Evolutionary conservation across 164 flowering plant genomes (phyloP), one percentile per base, ranked within the genome.

Genomic region (Kingdonia uniflora): DNA sequence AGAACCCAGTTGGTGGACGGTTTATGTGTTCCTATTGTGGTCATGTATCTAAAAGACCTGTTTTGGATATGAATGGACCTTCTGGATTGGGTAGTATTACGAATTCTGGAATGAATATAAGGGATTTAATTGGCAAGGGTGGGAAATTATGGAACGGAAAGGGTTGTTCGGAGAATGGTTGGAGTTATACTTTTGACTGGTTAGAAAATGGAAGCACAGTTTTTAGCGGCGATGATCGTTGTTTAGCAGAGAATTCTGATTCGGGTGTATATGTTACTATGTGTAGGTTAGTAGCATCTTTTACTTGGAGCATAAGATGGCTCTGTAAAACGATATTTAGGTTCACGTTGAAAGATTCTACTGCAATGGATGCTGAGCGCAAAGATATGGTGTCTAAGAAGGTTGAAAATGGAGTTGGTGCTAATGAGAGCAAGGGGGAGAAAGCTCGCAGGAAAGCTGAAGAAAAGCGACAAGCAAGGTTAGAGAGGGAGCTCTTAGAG

Each of bases 21-120:
- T 91, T 83, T 62, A 87, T 91, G 98, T 91, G 98, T 60, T 79
- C 95, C 0, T 85, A 84, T 64, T 91, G 98, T 73, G 98, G 98
- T 47, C 98, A 91, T 63, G 66, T 87, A 17, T 91, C 98, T 1
- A 87, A 80, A 69, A 72, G 98, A 42, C 98, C 98, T 0, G 95
- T 87, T 49, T 53, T 91, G 44, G 98, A 91, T 54, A 73, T 91
- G 67, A 86, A 92, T 25, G 77, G 79, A 10, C 73, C 80, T 11
- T 71, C 75, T 11, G 84, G 79, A 14, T 42, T 72, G 63, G 80
- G 75, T 29, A 8, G 26, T 54, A 76, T 51, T 47, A 71, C 1
- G 76, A 72, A 57, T 66, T 82, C 14, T 81, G 89, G 55, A 69
- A 84, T 51, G 58, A 69, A 82, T 51, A 58, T 89, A 46, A 77